These are phyloP conservation scores for Flaveria bidentis DNA, from an alignment of 129 eudicot species.

Conservation along the genomic window DNA sequence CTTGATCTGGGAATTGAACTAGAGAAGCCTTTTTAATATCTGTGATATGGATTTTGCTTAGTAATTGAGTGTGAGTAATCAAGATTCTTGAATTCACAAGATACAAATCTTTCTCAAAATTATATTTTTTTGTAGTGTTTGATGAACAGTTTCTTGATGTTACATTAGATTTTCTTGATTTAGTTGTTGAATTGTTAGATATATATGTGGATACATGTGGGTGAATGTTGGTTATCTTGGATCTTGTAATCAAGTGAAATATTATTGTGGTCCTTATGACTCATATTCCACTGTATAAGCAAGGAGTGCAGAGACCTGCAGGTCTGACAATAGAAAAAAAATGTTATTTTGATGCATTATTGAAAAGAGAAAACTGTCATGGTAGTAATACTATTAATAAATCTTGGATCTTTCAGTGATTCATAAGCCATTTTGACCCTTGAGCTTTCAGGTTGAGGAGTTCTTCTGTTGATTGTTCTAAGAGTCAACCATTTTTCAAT, in stretches of 20 bases:
- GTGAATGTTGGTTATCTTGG: constrained; percentile 13
- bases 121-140: not conserved
- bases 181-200: not conserved
- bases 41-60: constrained; percentile 25
- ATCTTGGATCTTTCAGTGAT: not conserved
- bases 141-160: constrained; percentile 1
- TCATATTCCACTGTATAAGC: constrained; percentile 1
- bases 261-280: constrained; percentile 13
- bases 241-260: constrained; percentile 16
- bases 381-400: not conserved
- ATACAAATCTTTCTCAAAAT: not conserved
- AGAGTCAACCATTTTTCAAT: not conserved
- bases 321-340: constrained; percentile 4
- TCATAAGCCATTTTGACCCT: constrained; percentile 13
- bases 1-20: not conserved
- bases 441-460: not conserved
- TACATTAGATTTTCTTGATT: constrained; percentile 1
- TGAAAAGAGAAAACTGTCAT: not conserved
- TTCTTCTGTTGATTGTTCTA: not conserved
- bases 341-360: constrained; percentile 2
- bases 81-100: not conserved
- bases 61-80: constrained; percentile 1
- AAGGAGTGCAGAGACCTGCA: not conserved
- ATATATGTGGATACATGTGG: not conserved
- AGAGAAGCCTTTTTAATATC: not conserved